Base-by-base conservation (phyloP, 75 land plant genomes). In the Cunninghamia lanceolata region DNA sequence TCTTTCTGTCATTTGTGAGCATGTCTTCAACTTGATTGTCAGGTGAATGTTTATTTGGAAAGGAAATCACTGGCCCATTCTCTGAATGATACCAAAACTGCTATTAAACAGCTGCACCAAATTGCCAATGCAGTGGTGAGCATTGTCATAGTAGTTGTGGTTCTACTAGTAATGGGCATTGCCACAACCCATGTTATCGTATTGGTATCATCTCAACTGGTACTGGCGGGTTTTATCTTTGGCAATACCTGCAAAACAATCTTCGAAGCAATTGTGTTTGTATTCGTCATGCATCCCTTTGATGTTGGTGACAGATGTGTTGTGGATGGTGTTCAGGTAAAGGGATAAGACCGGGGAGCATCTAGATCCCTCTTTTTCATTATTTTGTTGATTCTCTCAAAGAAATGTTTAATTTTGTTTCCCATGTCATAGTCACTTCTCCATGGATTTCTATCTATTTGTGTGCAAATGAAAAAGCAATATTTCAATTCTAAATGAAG, bases 261-360 rank as follows among this genome's bases (percentile, higher is more conserved):
- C 6, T 96, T 98, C 79, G 99, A 98, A 87, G 93, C 99, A 39
- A 93, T 98, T 85, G 87, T 98, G 84, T 98, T 98, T 86, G 87
- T 98, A 70, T 98, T 98, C 70, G 94, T 95, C 0, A 91, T 94
- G 90, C 99, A 98, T 85, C 99, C 99, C 5, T 98, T 92, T 88
- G 99, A 98, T 86, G 99, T 98, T 84, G 99, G 99, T 17, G 99
- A 98, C 85, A 86, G 99, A 11, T 96, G 97, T 86, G 94, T 95
- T 32, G 81, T 98, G 16, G 99, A 96, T 80, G 96, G 95, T 40
- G 92, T 92, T 32, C 99, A 95, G 99, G 99, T 98, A 91, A 10
- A 47, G 10, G n/a, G 15, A 52, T 19, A 34, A 36, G 4, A 28
- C 36, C 11, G 8, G 28, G 9, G 66, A 14, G 39, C 19, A 52